A percentile compares a stretch with the other conserved stretches of the same genome.
Conservation (phyloP, 768 basidiomycete genomes). For the Leccinum pellstonianum region DNA sequence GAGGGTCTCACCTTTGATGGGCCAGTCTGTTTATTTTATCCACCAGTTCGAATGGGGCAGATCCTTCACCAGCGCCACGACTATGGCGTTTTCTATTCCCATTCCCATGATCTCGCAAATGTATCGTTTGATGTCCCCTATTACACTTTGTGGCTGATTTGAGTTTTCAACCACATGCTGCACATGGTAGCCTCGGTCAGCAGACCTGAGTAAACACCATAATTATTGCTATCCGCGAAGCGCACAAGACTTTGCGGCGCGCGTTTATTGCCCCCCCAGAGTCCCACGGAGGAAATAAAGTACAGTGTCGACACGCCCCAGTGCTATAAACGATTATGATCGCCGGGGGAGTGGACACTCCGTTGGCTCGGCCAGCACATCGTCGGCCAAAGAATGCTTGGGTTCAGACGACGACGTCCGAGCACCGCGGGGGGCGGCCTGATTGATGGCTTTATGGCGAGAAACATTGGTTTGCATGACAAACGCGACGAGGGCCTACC, state of each 20-base stretch:
- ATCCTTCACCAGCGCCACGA: neutral
- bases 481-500: slow-evolving; percentile 35
- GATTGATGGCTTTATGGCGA: slow-evolving; percentile 33
- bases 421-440: slow-evolving; percentile 8
- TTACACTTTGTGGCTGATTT: neutral
- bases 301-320: neutral
- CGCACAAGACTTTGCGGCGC: neutral
- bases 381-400: slow-evolving; percentile 15
- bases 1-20: neutral
- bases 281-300: neutral
- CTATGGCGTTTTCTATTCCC: neutral
- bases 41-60: neutral
- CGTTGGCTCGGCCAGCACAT: slow-evolving; percentile 23
- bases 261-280: neutral
- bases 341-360: neutral
- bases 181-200: neutral
- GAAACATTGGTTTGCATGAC: slow-evolving; percentile 34
- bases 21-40: neutral
- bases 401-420: slow-evolving; percentile 7
- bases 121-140: neutral
- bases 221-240: neutral
- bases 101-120: neutral
- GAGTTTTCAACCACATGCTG: neutral
- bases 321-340: neutral
- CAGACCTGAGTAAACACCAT: neutral